Evolutionary conservation across 169 alveolate genomes (phyloP).

Genomic region (Cryptosporidium baileyi): DNA sequence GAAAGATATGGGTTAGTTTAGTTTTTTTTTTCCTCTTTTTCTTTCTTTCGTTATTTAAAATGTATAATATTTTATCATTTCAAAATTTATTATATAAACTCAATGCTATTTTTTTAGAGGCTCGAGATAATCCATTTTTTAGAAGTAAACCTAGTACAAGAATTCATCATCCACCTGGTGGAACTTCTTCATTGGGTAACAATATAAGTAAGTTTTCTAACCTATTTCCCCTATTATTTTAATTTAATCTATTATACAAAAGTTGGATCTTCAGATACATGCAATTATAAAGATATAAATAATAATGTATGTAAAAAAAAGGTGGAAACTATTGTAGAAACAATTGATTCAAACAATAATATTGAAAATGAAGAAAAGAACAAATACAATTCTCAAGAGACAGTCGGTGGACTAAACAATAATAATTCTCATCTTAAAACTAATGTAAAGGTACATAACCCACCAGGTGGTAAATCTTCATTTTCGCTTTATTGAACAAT

Average conservation of each 20-base stretch:
- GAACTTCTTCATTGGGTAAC: constrained; percentile 28
- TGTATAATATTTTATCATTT: too few relatives aligned
- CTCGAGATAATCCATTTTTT: constrained; percentile 47
- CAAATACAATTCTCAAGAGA: not conserved
- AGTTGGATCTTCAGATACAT: not conserved
- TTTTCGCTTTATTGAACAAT: constrained; percentile 9
- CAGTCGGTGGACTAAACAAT: not conserved
- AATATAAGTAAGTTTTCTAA: constrained; percentile 35
- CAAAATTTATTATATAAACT: too few relatives aligned
- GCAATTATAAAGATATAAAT: not conserved
- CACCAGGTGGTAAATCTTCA: constrained; percentile 64
- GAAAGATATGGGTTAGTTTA: too few relatives aligned
- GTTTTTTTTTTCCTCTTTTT: too few relatives aligned
- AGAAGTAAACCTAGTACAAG: constrained; percentile 61
- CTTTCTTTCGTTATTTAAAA: too few relatives aligned
- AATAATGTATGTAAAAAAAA: not conserved
- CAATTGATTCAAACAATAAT: not conserved
- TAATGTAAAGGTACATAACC: constrained; percentile 35
- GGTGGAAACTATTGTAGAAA: not conserved
- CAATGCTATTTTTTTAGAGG: too few relatives aligned
- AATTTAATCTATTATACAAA: not conserved
- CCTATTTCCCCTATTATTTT: too few relatives aligned
- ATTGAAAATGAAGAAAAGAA: constrained; percentile 7
- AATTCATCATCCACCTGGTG: constrained; percentile 70
- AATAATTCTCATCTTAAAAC: not conserved